These are phyloP conservation scores for Trichophaea hybrida DNA, from an alignment of 2,329 filamentous ascomycete genomes.

Conservation along the genomic window DNA sequence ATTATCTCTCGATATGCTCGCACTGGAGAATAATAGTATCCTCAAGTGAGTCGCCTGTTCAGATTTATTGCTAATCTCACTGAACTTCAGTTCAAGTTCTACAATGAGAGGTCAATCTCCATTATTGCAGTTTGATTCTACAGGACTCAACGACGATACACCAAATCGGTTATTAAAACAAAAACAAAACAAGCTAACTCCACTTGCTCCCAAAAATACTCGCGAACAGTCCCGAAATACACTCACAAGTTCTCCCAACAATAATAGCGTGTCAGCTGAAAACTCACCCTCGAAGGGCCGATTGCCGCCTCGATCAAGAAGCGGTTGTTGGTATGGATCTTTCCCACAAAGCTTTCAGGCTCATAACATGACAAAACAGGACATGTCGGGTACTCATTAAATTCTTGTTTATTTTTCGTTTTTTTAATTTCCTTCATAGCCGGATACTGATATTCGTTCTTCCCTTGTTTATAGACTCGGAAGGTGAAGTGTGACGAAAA, in stretches of 20 bases:
- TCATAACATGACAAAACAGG: constrained; percentile 15
- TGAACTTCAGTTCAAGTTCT: no score
- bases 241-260: no score
- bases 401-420: constrained; percentile 7
- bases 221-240: no score
- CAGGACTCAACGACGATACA: no score
- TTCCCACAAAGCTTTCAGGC: constrained; percentile 1
- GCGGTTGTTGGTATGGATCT: constrained; percentile 28
- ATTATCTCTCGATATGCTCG: constrained; percentile 12
- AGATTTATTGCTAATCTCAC: no score
- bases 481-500: constrained; percentile 44
- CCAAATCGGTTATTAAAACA: no score
- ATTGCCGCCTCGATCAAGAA: constrained; percentile 28
- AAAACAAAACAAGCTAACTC: no score
- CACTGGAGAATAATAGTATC: constrained; percentile 14
- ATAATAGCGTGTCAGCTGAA: no score
- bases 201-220: no score
- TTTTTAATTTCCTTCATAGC: constrained; percentile 15
- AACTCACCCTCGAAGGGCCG: constrained; percentile 6
- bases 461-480: constrained; percentile 18
- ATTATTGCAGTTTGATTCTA: no score
- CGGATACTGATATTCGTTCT: background rate
- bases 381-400: constrained; percentile 18
- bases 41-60: constrained; percentile 5
- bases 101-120: no score